Conservation (phyloP, 1,139 yeast species). For the Chernovozyma sophiae-reginae region DNA sequence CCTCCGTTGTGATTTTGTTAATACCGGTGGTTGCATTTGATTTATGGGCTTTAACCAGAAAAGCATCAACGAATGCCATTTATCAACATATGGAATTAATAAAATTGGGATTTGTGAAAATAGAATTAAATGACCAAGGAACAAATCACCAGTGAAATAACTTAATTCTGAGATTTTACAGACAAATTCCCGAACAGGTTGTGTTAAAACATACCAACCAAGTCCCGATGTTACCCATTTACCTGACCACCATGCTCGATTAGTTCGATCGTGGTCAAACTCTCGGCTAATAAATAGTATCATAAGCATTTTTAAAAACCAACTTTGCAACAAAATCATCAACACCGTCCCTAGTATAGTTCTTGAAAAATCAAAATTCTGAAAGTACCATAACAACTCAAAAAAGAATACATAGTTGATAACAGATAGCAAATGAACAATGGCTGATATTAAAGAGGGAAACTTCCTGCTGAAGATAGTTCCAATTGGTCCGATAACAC, state of each 20-base stretch:
- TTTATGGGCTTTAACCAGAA: slow-evolving; percentile 75
- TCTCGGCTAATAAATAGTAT: slow-evolving; percentile 46
- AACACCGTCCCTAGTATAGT: slow-evolving; percentile 47
- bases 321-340: slow-evolving; percentile 38
- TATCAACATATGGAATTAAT: slow-evolving; percentile 56
- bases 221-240: slow-evolving; percentile 54
- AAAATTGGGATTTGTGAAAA: slow-evolving; percentile 50
- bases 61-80: slow-evolving; percentile 73
- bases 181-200: slow-evolving; percentile 51
- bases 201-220: slow-evolving; percentile 48
- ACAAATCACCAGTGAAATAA: slow-evolving; percentile 49
- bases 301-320: slow-evolving; percentile 38
- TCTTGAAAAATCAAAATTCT: slow-evolving; percentile 48
- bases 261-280: slow-evolving; percentile 45
- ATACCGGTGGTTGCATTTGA: slow-evolving; percentile 40
- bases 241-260: slow-evolving; percentile 68
- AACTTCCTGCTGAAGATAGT: slow-evolving; percentile 30
- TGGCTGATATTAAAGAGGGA: slow-evolving; percentile 41
- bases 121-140: slow-evolving; percentile 49
- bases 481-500: slow-evolving; percentile 43
- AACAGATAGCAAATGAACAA: slow-evolving; percentile 42
- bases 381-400: slow-evolving; percentile 48
- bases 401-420: slow-evolving; percentile 42
- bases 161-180: slow-evolving; percentile 56
- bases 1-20: slow-evolving; percentile 30